Base-by-base conservation (phyloP, 768 basidiomycete species). In the Pleurotus cornucopiae region DNA sequence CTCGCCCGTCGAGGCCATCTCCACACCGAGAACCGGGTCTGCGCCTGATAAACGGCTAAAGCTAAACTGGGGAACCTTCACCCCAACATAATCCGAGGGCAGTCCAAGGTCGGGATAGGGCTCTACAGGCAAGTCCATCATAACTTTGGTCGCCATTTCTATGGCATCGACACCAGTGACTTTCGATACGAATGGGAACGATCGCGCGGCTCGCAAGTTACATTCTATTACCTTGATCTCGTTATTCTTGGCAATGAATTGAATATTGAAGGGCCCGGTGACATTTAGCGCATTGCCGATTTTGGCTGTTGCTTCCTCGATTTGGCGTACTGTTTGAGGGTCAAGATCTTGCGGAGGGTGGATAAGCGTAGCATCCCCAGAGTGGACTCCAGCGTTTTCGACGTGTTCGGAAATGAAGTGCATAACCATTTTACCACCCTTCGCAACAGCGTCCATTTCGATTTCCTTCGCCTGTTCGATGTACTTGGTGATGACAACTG, bases 161-260 rank as follows among this genome's bases (percentile, higher is more conserved):
- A 99, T 98, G 3, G 96, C 96, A 67, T 99, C 95, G 63, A 98
- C 81, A 34, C 94, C 94, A 6, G 97, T 98, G 58, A 97, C 94
- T 72, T 99, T 99, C 6, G 94, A 97, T 21, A 99, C 96, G 77
- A 99, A 99, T 41, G 96, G 96, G 84, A 96, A 98, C 0, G 96
- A 98, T 59, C 96, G 85, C 20, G 96, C 96, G 0, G 97, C 97
- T 55, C 96, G 92, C 34, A 99, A 77, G 73, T 99, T 99, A 74
- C 96, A 98, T 71, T 99, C 96, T 69, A 99, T 99, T 64, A 99
- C 96, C 80, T 99, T 99, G 80, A 99, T 98, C 72, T 98, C 96
- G 75, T 98, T 98, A 75, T 99, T 91, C 83, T 99, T 99, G 49
- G 96, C 96, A 64, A 99, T 98, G 75, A 99, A 98, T 76, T 99